Evolutionary conservation across 257 asterid species (phyloP), one percentile per base, ranked within the genome.

Genomic region (Solanum clarkiae): DNA sequence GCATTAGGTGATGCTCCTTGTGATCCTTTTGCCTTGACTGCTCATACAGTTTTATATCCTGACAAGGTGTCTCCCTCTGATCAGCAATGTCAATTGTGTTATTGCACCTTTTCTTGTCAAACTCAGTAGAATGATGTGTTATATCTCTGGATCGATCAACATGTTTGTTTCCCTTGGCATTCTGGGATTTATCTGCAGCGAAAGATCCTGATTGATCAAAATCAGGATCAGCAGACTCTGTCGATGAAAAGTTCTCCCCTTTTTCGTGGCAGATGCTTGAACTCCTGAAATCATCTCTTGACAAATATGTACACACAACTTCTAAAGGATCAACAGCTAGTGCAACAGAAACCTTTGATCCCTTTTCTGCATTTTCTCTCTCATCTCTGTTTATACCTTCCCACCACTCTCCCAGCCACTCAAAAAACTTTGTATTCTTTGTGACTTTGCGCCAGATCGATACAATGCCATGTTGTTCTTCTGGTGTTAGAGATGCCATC

Each of bases 371-470:
- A 59, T 80, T 85, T 81, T 91, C 89, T 57, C 66, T 83, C 53
- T 80, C 85, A 88, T 88, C 87, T 86, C 85, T 88, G 24, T 91
- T 82, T 91, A 92, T 87, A 72, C 91, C 96, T 74, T 92, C 94
- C 94, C 98, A 92, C 98, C 98, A 95, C 84, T 95, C 98, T 53
- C 91, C 88, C 72, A 95, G 85, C 98, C 98, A 95, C 89, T 94
- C 94, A 42, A 88, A 89, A 79, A 94, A 94, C 87, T 93, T 93
- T 2, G 98, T 95, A 84, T 88, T 69, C 88, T 89, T 92, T 32
- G 97, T 88, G 74, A 89, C 87, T 84, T 89, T 94, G 82, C 87
- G 92, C 98, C 97, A 95, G 51, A 93, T 87, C 77, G 94, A 90
- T 82, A 90, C 88, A 86, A 92, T 70, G 14, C 87, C 88, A 10